Base-by-base conservation (phyloP, 495 filamentous ascomycete genomes). In the Choiromyces venosus region DNA sequence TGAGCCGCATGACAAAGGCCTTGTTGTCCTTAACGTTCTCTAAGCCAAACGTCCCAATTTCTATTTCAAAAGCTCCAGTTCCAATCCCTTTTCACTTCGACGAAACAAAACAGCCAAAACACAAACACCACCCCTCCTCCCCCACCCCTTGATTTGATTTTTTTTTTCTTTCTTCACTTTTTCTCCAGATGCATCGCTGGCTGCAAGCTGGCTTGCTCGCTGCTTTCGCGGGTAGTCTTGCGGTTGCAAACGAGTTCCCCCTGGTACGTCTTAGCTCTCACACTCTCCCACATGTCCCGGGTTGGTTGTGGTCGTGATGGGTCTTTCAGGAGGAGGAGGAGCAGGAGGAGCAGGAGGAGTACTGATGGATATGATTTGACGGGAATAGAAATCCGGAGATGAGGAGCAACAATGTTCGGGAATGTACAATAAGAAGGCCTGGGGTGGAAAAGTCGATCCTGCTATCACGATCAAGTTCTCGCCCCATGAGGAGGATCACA, bases 361-460 rank as follows among this genome's bases (percentile, higher is more conserved):
- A 29, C 38, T 67, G 33, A 40, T 39, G 38, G 10, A 33, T 61
- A 25, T 33, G 52, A 61, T 52, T 25, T 64, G 33, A 33, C 37
- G 93, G 91, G 88, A 91, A 82, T 37, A 75, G 61, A 73, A 61
- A 69, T 70, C 56, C 39, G 86, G 95, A 81, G 89, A 90, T 76
- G 88, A 92, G 46, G 86, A 90, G 38, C 92, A 97, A 84, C 87
- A 91, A 90, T 99, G 95, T 84, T 90, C 92, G 81, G 95, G 95
- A 83, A 98, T 99, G 95, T 99, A 98, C 84, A 94, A 90, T 82
- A 90, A 87, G 80, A 92, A 89, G 77, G 84, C 90, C 29, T 99
- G 95, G 95, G 92, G 93, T 74, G 95, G 95, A 78, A 88, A 87
- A 40, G 86, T 92, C 68, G 92, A 97, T 74, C 96, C 95, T 14